Conservation (phyloP, 805 yeast genomes). For the Blastobotrys mokoenaii region DNA sequence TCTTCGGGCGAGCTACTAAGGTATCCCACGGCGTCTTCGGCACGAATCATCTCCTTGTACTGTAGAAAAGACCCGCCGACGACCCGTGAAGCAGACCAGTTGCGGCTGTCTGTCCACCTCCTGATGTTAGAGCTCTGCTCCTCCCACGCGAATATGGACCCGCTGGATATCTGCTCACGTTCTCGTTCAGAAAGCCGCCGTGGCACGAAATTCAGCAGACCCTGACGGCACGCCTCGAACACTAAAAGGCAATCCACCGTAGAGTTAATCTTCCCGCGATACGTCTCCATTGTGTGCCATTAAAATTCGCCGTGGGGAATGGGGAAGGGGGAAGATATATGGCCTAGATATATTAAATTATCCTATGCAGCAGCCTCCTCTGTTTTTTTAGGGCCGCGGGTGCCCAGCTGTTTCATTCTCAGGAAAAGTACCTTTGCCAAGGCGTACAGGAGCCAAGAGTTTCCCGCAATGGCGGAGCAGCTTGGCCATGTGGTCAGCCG, state of each 20-base stretch:
- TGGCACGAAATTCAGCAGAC: conserved; percentile 48
- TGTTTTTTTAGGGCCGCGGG: neutral
- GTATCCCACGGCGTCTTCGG: conserved; percentile 13
- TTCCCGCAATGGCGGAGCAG: neutral
- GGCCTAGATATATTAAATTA: too few species aligned
- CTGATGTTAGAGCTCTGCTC: conserved; percentile 64
- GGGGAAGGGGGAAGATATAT: too few species aligned
- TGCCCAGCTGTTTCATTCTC: neutral
- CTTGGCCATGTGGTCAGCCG: too few species aligned
- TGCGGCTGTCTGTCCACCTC: conserved; percentile 71
- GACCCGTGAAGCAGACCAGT: conserved; percentile 68
- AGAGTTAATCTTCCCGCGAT: conserved; percentile 49
- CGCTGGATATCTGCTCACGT: conserved; percentile 44
- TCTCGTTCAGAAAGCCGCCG: conserved; percentile 52
- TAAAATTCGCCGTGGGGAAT: too few species aligned
- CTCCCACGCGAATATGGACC: conserved; percentile 64
- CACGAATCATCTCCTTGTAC: conserved; percentile 50
- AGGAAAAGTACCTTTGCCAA: too few species aligned
- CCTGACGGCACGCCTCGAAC: conserved; percentile 55
- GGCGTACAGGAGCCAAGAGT: neutral
- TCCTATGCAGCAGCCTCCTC: neutral
- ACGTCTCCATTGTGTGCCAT: conserved; percentile 41
- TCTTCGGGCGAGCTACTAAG: conserved; percentile 3
- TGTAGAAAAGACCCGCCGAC: conserved; percentile 48
- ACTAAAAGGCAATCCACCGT: conserved; percentile 56